Conservation (phyloP, 2,329 filamentous ascomycete species). For the Exophiala calicioides region DNA sequence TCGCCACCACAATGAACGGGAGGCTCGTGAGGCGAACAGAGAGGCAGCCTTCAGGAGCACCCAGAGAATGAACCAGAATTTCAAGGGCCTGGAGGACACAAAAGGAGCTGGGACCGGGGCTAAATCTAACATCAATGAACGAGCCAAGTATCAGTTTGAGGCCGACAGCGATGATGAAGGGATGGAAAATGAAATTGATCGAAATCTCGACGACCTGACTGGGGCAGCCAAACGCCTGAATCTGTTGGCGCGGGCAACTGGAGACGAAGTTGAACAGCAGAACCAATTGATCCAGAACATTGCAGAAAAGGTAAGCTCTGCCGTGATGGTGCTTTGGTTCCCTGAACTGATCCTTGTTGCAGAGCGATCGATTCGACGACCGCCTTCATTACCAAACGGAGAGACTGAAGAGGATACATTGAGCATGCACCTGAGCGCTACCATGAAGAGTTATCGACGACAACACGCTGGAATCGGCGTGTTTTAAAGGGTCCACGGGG, state of each 20-base stretch:
- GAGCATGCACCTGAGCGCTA: conserved; percentile 1
- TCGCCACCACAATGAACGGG: conserved; percentile 61
- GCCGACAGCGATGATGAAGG: conserved; percentile 70
- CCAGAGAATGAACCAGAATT: conserved; percentile 65
- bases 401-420: conserved; percentile 31
- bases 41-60: conserved; percentile 53
- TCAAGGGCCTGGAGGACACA: conserved; percentile 64
- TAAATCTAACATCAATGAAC: conserved; percentile 58
- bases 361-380: conserved; percentile 34
- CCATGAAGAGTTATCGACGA: neutral
- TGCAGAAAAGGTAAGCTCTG: conserved; percentile 71
- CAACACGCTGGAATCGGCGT: neutral
- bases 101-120: conserved; percentile 54
- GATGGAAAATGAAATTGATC: conserved; percentile 71
- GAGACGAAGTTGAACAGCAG: conserved; percentile 72
- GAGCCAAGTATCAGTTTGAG: conserved; percentile 75
- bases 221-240: conserved; percentile 70
- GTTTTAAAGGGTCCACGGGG: neutral
- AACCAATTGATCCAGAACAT: conserved; percentile 78
- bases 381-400: conserved; percentile 31
- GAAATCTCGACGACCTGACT: conserved; percentile 62
- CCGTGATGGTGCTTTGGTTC: neutral
- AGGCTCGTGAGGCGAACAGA: conserved; percentile 57
- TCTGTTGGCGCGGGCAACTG: conserved; percentile 70
- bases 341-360: neutral